Conservation (phyloP, 2,329 filamentous ascomycete genomes). For the Camillea tinctor region DNA sequence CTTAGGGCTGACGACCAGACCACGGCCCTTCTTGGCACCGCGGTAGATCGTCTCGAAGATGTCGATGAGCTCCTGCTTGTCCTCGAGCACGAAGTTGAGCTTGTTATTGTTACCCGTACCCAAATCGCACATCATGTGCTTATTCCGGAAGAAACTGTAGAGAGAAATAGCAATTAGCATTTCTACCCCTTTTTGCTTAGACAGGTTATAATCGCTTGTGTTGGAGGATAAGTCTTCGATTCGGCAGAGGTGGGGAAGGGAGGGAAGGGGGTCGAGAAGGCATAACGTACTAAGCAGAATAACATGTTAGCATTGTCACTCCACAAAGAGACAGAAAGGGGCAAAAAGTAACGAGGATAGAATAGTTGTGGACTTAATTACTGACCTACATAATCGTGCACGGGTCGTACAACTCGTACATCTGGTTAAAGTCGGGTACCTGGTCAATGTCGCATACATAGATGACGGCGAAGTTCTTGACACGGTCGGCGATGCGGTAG, state of each 20-base stretch:
- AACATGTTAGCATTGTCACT: too few relatives aligned
- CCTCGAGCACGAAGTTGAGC: conserved; percentile 92
- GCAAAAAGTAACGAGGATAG: too few relatives aligned
- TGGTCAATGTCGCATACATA: conserved; percentile 93
- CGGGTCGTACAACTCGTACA: conserved; percentile 91
- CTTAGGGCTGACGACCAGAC: conserved; percentile 95
- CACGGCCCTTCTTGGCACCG: conserved; percentile 96
- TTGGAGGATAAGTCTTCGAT: too few relatives aligned
- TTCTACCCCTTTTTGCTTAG: background rate
- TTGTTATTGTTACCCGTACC: conserved; percentile 99
- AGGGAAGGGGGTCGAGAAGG: background rate
- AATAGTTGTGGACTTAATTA: too few relatives aligned
- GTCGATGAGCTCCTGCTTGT: conserved; percentile 98
- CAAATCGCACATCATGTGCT: conserved; percentile 98
- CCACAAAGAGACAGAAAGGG: too few relatives aligned
- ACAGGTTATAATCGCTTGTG: too few relatives aligned
- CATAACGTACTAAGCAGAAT: background rate
- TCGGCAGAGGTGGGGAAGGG: too few relatives aligned
- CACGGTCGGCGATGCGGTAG: conserved; percentile 86
- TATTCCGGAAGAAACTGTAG: conserved; percentile 82
- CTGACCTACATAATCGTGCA: conserved; percentile 82
- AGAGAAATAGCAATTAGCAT: background rate
- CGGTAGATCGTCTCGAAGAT: conserved; percentile 98
- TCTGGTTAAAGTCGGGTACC: conserved; percentile 90
- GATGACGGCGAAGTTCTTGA: conserved; percentile 91